Evolutionary conservation across 108 stramenopile genomes (phyloP), one percentile per base, ranked within the genome.

Genomic region (Fistulifera solaris): DNA sequence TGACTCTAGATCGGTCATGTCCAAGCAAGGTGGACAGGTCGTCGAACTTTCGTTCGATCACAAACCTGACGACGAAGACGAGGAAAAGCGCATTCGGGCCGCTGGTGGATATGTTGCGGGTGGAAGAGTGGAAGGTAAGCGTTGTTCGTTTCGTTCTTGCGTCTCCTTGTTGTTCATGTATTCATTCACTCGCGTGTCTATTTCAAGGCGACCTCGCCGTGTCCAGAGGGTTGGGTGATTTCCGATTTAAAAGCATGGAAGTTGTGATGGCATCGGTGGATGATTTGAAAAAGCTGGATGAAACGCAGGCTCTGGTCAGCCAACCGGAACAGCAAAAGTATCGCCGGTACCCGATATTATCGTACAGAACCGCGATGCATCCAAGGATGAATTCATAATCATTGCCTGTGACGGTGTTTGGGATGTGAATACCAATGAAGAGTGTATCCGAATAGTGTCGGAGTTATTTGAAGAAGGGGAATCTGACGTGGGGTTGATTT

Each of bases 321-420:
- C 61, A 48, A 22, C 70, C 81, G 27, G 68, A 70, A 23, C 77
- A 76, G 43, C 94, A 95, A 62, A 89, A 93, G 88, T 97, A 2
- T 81, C 86, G 25, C 73, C 86, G 2, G 72, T 78, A 17, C 93
- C 95, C 1, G 93, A 94, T 43, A 66, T 85, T 18, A 68, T 68
- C 15, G 62, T 77, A 25, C 70, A 76, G 23, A 57, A 59, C 51
- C 77, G 87, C 28, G 67, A 78, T 58, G 38, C 27, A 11, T 41
- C 65, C n/a, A 41, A 66, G 21, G 95, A 96, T 68, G 79, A 94
- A 64, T 94, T 86, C 60, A 60, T 85, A 21, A 61, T 85, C 10
- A 48, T 98, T 17, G 96, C 93, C 8, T 85, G 94, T 54, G 96
- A 98, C 61, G 96, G 96, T 10, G 69, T 98, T 38, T 98, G 94